Conservation (phyloP, 352 stramenopile genomes). For the Pythium utonaiense region DNA sequence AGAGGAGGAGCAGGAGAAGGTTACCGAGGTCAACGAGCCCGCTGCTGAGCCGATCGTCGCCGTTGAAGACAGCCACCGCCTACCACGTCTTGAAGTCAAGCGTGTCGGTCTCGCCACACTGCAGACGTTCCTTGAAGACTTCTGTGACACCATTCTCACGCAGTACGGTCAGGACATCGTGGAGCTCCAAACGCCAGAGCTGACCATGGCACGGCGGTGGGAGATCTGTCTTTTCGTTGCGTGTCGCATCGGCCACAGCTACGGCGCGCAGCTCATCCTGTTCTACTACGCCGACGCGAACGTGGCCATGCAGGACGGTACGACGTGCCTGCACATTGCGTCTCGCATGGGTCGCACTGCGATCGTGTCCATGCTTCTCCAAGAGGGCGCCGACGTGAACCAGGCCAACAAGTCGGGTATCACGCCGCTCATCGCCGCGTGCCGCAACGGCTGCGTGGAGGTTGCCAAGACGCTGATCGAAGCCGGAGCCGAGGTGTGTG, state of each 20-base stretch:
- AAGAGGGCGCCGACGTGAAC: slow-evolving; percentile 66
- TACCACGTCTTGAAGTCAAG: slow-evolving; percentile 58
- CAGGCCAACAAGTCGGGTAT: slow-evolving; percentile 53
- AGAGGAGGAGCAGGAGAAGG: neutral
- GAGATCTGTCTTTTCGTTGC: slow-evolving; percentile 72
- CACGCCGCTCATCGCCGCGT: slow-evolving; percentile 69
- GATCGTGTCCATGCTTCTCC: slow-evolving; percentile 58
- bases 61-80: slow-evolving; percentile 8
- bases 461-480: slow-evolving; percentile 53
- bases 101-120: slow-evolving; percentile 61
- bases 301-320: slow-evolving; percentile 53
- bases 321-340: slow-evolving; percentile 70
- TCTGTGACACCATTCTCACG: slow-evolving; percentile 59
- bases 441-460: slow-evolving; percentile 55
- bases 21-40: neutral
- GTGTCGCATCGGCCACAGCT: slow-evolving; percentile 68
- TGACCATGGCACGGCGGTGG: slow-evolving; percentile 55
- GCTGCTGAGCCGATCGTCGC: neutral
- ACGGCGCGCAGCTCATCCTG: slow-evolving; percentile 68
- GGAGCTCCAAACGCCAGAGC: slow-evolving; percentile 41
- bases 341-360: slow-evolving; percentile 62
- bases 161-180: slow-evolving; percentile 64
- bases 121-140: slow-evolving; percentile 80
- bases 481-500: slow-evolving; percentile 38
- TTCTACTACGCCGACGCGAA: slow-evolving; percentile 73